Conservation (phyloP, 192 early-diverging fungal species). For the Backusella parvicylindrica region DNA sequence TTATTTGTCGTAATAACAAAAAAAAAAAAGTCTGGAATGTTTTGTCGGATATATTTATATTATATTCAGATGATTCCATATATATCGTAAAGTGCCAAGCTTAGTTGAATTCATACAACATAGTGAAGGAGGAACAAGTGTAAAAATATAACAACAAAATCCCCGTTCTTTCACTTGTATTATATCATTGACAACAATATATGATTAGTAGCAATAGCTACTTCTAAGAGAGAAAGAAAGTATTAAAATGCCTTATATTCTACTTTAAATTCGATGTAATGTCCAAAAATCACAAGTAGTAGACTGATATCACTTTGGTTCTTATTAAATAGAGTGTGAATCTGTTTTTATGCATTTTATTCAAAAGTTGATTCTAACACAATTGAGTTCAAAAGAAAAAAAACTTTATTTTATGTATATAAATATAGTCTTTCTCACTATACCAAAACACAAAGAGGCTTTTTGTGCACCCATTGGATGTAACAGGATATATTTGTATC, state of each 20-base stretch:
- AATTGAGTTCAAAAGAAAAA: background rate
- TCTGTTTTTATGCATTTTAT: background rate
- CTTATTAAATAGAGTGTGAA: too few relatives aligned
- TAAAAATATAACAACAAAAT: too few relatives aligned
- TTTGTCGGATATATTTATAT: background rate
- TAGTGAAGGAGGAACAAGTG: too few relatives aligned
- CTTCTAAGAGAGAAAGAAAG: too few relatives aligned
- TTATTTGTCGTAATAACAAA: background rate
- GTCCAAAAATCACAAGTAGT: too few relatives aligned
- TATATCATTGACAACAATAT: too few relatives aligned
- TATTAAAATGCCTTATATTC: background rate
- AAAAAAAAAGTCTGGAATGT: background rate
- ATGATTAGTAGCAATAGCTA: too few relatives aligned
- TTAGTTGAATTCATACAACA: too few relatives aligned
- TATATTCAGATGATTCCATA: background rate
- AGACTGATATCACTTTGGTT: too few relatives aligned
- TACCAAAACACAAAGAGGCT: background rate
- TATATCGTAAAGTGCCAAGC: too few relatives aligned
- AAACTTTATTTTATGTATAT: background rate
- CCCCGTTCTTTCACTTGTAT: too few relatives aligned
- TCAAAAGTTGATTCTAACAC: too few relatives aligned
- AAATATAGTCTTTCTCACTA: background rate
- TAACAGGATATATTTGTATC: background rate
- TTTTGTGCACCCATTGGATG: background rate
- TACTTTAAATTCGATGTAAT: background rate